A percentile compares a stretch with the other conserved stretches of the same genome.
These are phyloP conservation scores for Bauhinia variegata DNA, from an alignment of 306 rosid genomes.

Conservation along the genomic window DNA sequence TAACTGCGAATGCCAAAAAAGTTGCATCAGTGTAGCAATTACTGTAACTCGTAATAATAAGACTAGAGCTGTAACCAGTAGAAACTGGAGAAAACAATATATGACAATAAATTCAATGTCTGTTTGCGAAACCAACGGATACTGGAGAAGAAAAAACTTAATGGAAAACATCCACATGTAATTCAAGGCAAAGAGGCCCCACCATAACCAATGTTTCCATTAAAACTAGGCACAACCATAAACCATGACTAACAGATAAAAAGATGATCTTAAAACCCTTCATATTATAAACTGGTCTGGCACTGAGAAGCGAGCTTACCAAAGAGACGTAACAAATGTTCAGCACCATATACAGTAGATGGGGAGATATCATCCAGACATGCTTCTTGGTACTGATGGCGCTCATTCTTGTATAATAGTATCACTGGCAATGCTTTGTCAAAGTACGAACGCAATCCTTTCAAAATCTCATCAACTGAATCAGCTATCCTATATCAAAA, in stretches of 20 bases:
- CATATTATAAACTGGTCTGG: constrained; percentile 8
- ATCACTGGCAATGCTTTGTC: constrained; percentile 80
- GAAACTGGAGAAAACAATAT: too few relatives aligned
- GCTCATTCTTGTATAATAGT: constrained; percentile 80
- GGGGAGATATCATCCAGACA: constrained; percentile 55
- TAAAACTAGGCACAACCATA: not conserved
- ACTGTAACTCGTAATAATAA: too few relatives aligned
- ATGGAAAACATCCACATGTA: too few relatives aligned
- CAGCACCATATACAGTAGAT: constrained; percentile 84
- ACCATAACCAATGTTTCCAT: not conserved
- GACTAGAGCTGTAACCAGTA: too few relatives aligned
- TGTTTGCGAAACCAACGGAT: too few relatives aligned
- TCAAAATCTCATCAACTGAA: constrained; percentile 66
- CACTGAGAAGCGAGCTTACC: constrained; percentile 49
- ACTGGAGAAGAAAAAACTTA: too few relatives aligned
- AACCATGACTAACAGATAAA: not conserved
- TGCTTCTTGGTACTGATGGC: constrained; percentile 69
- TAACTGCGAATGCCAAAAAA: constrained; percentile 59
- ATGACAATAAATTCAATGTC: too few relatives aligned
- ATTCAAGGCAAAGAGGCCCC: not conserved
- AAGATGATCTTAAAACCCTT: not conserved
- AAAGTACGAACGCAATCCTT: constrained; percentile 74
- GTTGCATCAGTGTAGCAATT: constrained; percentile 13
- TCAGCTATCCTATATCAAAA: constrained; percentile 56
- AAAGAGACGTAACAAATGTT: constrained; percentile 86